Evolutionary conservation across 768 basidiomycete species (phyloP).

Genomic region (Coprinopsis cinerea): DNA sequence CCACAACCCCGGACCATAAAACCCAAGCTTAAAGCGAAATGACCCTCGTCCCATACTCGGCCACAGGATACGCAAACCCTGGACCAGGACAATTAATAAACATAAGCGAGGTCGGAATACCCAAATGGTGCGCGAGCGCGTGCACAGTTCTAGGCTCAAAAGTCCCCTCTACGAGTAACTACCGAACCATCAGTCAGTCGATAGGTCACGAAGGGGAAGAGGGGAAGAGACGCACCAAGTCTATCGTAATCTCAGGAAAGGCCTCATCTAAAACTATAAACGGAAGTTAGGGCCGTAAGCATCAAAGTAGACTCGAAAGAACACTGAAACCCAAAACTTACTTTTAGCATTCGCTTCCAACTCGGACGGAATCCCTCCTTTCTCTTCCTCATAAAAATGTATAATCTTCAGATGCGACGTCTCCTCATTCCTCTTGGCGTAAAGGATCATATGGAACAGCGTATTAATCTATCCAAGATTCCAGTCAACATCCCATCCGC

Average conservation of each 20-base stretch:
- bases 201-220: not conserved
- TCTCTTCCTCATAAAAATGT: constrained; percentile 52
- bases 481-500: not conserved
- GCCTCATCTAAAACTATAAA: constrained; percentile 50
- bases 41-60: constrained; percentile 49
- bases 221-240: constrained; percentile 36
- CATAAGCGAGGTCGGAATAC: constrained; percentile 51
- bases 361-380: constrained; percentile 52
- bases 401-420: constrained; percentile 65
- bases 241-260: constrained; percentile 60
- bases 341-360: constrained; percentile 68
- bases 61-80: constrained; percentile 33
- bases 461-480: constrained; percentile 57
- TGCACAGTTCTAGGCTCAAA: constrained; percentile 44
- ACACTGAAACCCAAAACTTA: constrained; percentile 20
- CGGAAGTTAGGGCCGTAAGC: not conserved
- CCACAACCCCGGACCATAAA: no score
- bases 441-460: constrained; percentile 59
- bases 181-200: not conserved
- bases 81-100: constrained; percentile 58
- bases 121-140: constrained; percentile 41
- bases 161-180: constrained; percentile 40
- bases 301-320: not conserved
- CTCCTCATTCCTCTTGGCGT: constrained; percentile 63
- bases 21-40: constrained; percentile 22